These are phyloP conservation scores for Epichloe festucae DNA, from an alignment of 2,329 filamentous ascomycete species.

Conservation along the genomic window DNA sequence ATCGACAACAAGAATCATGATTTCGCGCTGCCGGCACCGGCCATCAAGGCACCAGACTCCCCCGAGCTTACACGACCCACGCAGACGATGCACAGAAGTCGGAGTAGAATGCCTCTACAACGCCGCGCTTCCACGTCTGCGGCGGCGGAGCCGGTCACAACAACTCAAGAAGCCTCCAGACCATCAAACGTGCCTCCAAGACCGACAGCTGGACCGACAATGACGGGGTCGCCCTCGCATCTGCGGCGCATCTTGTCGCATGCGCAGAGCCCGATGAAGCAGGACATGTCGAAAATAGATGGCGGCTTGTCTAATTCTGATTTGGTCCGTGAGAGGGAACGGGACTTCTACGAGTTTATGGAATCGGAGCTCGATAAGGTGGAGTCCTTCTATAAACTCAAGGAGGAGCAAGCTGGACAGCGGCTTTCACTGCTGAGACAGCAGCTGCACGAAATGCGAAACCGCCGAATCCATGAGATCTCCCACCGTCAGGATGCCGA, in stretches of 20 bases:
- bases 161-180: not conserved
- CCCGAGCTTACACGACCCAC: slow-evolving; percentile 13
- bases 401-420: slow-evolving; percentile 72
- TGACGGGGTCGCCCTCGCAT: slow-evolving; percentile 15
- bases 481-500: slow-evolving; percentile 26
- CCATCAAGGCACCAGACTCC: slow-evolving; percentile 27
- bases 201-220: slow-evolving; percentile 2
- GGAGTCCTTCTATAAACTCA: slow-evolving; percentile 74
- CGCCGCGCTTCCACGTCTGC: slow-evolving; percentile 26
- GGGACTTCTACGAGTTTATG: slow-evolving; percentile 79
- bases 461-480: slow-evolving; percentile 64
- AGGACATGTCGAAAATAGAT: slow-evolving; percentile 22
- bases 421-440: slow-evolving; percentile 60
- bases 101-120: slow-evolving; percentile 16
- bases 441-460: slow-evolving; percentile 87
- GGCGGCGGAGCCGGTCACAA: slow-evolving; percentile 13
- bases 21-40: slow-evolving; percentile 43
- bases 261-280: slow-evolving; percentile 6
- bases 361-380: slow-evolving; percentile 83
- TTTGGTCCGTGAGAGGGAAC: slow-evolving; percentile 58
- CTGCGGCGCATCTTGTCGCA: slow-evolving; percentile 25
- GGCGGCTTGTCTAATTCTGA: slow-evolving; percentile 34
- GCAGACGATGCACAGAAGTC: slow-evolving; percentile 8
- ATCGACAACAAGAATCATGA: slow-evolving; percentile 14
- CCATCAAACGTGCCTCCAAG: slow-evolving; percentile 7